Base-by-base conservation (phyloP, 768 basidiomycete genomes). In the Tulasnella sp. region DNA sequence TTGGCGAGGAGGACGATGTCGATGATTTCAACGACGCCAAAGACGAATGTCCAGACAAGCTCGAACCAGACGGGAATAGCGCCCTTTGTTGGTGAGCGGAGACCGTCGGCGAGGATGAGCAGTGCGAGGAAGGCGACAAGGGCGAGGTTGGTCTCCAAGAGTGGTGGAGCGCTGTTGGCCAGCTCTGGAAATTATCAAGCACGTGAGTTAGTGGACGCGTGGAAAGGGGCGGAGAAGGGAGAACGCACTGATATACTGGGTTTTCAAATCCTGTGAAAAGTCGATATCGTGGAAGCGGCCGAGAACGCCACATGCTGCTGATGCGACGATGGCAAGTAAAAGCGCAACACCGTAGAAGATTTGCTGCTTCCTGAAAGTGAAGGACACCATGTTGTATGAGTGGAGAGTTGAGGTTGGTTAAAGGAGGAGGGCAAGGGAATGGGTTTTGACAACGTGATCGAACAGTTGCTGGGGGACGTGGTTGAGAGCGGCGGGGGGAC, bases 21-120 rank as follows among this genome's bases (percentile, higher is more conserved):
- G 42, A 48, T 60, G 72, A 80, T 34, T 50, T 80, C 41, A 42
- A 80, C 44, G 79, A 60, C 54, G 72, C 44, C 76, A 76, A 82
- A 72, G 69, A 82, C 22, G 73, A 77, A 64, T 44, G 80, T 46
- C 69, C 83, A 72, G 78, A 81, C 22, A 60, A 81, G 72, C 79
- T 84, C 80, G 80, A 83, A 80, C 82, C 82, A 72, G 78, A 81
- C 34, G 22, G 81, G 69, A 54, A 80, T 44, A n/a, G 79, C 40
- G 72, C 72, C 22, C 76, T 82, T 37, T 69, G 64, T 8, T 20
- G 64, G 64, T 37, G 64, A 69, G 75, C 83, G 80, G 77, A 83
- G 80, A 82, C 82, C 82, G 72, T 80, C 79, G 69, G 72, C 28
- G 48, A 80, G 73, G 79, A 72, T 48, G 79, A 80, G 79, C 14